Evolutionary conservation across 2,329 filamentous ascomycete genomes (phyloP).

Genomic region (Pseudogymnoascus sp.): DNA sequence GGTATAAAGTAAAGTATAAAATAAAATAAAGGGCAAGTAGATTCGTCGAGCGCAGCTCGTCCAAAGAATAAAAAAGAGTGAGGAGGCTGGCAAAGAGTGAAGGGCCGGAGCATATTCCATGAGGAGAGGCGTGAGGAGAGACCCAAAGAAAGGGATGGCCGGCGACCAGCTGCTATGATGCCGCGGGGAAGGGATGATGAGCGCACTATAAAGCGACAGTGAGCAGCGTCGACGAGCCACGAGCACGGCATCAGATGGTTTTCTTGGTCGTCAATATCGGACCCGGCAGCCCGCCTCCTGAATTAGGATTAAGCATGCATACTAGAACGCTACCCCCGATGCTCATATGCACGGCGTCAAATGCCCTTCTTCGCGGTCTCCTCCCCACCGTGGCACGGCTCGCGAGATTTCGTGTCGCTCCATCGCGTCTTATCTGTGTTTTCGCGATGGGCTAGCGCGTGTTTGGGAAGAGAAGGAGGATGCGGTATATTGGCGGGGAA

Average conservation of each 20-base stretch:
- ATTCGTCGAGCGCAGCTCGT: constrained; percentile 27
- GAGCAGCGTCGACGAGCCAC: background rate
- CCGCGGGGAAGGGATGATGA: background rate
- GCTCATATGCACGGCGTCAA: background rate
- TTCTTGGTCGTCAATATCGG: constrained; percentile 30
- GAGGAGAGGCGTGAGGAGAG: background rate
- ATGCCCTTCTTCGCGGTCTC: background rate
- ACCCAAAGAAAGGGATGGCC: background rate
- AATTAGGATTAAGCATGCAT: constrained; percentile 8
- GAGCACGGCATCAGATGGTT: constrained; percentile 19
- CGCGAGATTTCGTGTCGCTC: background rate
- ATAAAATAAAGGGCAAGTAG: constrained; percentile 22
- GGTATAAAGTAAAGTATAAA: too few relatives aligned
- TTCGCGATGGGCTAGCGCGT: background rate
- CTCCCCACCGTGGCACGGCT: background rate
- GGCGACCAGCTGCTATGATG: constrained; percentile 21
- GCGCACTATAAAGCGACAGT: background rate
- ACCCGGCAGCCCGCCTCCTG: constrained; percentile 23
- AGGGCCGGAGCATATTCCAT: constrained; percentile 6
- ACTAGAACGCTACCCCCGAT: background rate
- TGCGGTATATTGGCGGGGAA: too few relatives aligned
- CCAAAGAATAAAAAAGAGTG: constrained; percentile 22
- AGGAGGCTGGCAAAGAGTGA: constrained; percentile 17
- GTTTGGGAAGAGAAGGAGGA: background rate
- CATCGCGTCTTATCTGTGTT: background rate